These are phyloP conservation scores for Pythium sukuiense DNA, from an alignment of 352 stramenopile species.

Conservation along the genomic window DNA sequence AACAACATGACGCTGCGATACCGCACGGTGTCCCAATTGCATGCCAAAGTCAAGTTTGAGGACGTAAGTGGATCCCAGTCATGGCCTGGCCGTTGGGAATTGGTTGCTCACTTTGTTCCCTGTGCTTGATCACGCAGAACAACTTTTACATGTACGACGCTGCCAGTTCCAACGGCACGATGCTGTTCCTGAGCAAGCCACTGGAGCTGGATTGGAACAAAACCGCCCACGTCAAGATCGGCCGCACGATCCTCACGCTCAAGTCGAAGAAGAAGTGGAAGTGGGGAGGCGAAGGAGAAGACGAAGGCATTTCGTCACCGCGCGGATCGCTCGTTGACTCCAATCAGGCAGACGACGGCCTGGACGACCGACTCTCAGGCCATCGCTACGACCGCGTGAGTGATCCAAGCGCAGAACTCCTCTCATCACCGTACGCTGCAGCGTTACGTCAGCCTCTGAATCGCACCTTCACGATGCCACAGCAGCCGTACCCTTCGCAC, in stretches of 20 bases:
- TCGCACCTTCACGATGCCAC: constrained; percentile 22
- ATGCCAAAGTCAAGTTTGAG: constrained; percentile 81
- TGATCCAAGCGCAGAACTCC: constrained; percentile 29
- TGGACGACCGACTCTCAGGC: constrained; percentile 12
- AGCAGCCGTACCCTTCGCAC: constrained; percentile 14
- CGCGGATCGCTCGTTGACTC: constrained; percentile 3
- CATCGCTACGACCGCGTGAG: constrained; percentile 18
- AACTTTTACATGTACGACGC: constrained; percentile 79
- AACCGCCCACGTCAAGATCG: constrained; percentile 81
- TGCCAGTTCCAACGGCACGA: constrained; percentile 81
- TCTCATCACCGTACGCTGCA: constrained; percentile 27
- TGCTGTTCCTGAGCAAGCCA: constrained; percentile 80
- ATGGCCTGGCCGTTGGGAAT: background rate
- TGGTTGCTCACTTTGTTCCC: background rate
- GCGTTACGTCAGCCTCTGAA: constrained; percentile 29
- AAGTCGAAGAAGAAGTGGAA: constrained; percentile 86
- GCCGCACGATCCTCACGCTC: constrained; percentile 79
- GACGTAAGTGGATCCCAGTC: constrained; percentile 46
- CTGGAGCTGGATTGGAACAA: constrained; percentile 86
- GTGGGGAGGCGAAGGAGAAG: constrained; percentile 43
- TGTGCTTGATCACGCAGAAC: constrained; percentile 37
- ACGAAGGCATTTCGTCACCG: constrained; percentile 20
- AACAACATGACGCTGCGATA: constrained; percentile 88
- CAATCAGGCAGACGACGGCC: constrained; percentile 9
- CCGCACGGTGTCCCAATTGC: constrained; percentile 82